These are phyloP conservation scores for Naumovozyma dairenensis DNA, from an alignment of 805 yeast species.

Conservation along the genomic window DNA sequence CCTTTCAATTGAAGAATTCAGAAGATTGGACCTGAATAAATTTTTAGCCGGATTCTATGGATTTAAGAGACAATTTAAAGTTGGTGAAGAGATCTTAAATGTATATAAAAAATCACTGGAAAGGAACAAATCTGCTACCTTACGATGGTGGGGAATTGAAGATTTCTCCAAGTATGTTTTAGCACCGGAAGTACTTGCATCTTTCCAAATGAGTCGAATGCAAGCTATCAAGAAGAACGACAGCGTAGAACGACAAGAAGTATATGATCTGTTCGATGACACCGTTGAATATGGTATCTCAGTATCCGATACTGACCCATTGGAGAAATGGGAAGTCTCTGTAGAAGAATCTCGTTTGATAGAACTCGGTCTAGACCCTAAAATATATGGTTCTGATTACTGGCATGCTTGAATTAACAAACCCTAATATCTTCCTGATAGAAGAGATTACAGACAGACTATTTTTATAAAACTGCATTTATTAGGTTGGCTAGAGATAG, in stretches of 20 bases:
- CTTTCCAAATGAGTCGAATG: slow-evolving; percentile 41
- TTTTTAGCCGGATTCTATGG: slow-evolving; percentile 58
- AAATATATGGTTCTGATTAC: slow-evolving; percentile 1
- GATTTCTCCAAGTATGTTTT: slow-evolving; percentile 49
- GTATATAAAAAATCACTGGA: slow-evolving; percentile 27
- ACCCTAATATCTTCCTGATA: too few species aligned
- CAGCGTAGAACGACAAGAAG: slow-evolving; percentile 28
- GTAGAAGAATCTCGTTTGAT: slow-evolving; percentile 3
- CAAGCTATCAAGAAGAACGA: slow-evolving; percentile 10
- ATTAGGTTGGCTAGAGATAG: too few species aligned
- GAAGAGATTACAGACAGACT: too few species aligned
- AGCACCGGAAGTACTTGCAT: slow-evolving; percentile 51
- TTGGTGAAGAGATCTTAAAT: slow-evolving; percentile 36
- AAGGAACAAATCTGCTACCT: slow-evolving; percentile 32
- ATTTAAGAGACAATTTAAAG: slow-evolving; percentile 41
- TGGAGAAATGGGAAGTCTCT: slow-evolving; percentile 21
- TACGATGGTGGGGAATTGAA: slow-evolving; percentile 51
- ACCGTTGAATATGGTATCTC: slow-evolving; percentile 41
- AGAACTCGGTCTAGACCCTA: slow-evolving; percentile 4
- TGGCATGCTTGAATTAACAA: neutral
- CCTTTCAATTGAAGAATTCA: slow-evolving; percentile 39
- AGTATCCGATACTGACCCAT: slow-evolving; percentile 23
- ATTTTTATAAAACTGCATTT: too few species aligned
- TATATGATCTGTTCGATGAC: slow-evolving; percentile 37
- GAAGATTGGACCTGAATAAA: slow-evolving; percentile 35